Percentiles rank a stretch among this genome's conserved stretches.
These are phyloP conservation scores for Lotus japonicus DNA, from an alignment of 306 rosid genomes.

Conservation along the genomic window DNA sequence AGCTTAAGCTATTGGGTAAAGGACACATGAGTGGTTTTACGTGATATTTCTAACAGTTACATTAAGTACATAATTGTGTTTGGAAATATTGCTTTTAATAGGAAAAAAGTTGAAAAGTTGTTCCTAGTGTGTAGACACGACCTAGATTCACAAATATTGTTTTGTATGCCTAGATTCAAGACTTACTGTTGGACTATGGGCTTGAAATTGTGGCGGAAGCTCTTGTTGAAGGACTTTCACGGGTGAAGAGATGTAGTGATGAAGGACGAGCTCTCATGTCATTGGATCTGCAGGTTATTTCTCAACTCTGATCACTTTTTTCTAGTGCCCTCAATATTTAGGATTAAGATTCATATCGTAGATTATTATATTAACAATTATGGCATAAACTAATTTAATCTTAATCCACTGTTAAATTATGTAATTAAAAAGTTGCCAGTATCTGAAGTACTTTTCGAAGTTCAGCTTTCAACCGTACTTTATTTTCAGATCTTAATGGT, in stretches of 20 bases:
- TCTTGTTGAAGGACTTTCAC: slow-evolving; percentile 91
- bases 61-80: background rate
- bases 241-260: slow-evolving; percentile 90
- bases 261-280: slow-evolving; percentile 98
- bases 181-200: slow-evolving; percentile 64
- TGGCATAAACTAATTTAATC: slow-evolving; percentile 8
- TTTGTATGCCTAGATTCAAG: slow-evolving; percentile 57
- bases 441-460: background rate
- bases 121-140: background rate
- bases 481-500: slow-evolving; percentile 7
- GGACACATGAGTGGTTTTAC: too few relatives aligned
- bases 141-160: slow-evolving; percentile 15
- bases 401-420: background rate
- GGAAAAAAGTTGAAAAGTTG: background rate
- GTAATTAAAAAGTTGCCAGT: background rate
- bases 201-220: slow-evolving; percentile 80
- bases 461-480: background rate
- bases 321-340: slow-evolving; percentile 6
- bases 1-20: too few relatives aligned
- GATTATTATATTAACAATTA: slow-evolving; percentile 3
- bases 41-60: too few relatives aligned
- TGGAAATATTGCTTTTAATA: slow-evolving; percentile 3
- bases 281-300: slow-evolving; percentile 84
- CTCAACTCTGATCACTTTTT: background rate
- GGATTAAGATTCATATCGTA: background rate